Base-by-base conservation (phyloP, 2,329 filamentous ascomycete species). In the Aspergillus neotritici region DNA sequence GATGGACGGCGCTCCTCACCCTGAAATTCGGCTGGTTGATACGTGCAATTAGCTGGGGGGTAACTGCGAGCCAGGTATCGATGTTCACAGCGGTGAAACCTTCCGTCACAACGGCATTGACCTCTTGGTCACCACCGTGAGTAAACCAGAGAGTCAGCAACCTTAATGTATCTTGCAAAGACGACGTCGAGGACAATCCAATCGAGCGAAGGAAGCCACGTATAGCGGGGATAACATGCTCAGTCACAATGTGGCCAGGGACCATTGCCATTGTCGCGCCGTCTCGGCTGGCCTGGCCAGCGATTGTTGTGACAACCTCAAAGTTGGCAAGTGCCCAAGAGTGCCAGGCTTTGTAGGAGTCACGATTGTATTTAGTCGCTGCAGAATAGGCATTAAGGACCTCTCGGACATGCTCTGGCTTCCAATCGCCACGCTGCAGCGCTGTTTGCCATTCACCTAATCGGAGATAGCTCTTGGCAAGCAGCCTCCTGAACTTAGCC, bases 321-420 rank as follows among this genome's bases (percentile, higher is more conserved):
- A 98, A 99, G 66, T 98, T 99, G 41, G 93, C 91, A 50, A 98
- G 70, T 9, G 93, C 94, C 91, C 93, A 99, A 0, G 93, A 87
- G 67, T 99, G 93, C 93, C 93, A 99, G 6, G 94, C 93, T 69
- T 98, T 99, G 73, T 98, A 98, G 81, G 91, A 98, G 48, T 84
- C 83, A 29, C 88, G 84, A 63, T 98, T 94, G 69, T 94, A 96
- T 46, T 87, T 84, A 2, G 93, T 98, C 1, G 94, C 94, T 46
- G 90, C 84, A 13, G 83, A 83, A 65, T 97, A 98, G 2, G 93
- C 89, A n/a, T 81, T 78, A 16, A 98, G 74, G 45, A 98, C 89
- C 41, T 97, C 91, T 40, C 86, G 80, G 4, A 95, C 87, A 52
- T 87, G 83, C 7, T 87, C 84, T 50, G 87, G 81, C 51, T 87